Base-by-base conservation (phyloP, 2,329 filamentous ascomycete species). In the Arachnomyces sp. region DNA sequence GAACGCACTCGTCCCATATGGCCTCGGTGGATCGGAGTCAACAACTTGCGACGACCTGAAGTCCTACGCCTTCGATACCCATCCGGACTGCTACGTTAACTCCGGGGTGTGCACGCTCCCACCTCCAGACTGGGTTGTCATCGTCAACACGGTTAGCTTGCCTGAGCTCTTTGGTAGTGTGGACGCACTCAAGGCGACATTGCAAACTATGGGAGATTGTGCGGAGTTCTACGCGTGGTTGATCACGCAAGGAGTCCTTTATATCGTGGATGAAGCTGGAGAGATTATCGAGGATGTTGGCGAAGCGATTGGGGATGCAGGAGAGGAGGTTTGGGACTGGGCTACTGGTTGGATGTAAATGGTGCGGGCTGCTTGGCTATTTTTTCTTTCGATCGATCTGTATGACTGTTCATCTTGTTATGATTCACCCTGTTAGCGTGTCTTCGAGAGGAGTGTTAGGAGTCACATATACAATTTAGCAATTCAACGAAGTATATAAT, bases 71-170 rank as follows among this genome's bases (percentile, higher is more conserved):
- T 52, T 53, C 20, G 39, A 29, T 7, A 49, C 49, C 11, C 52
- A 54, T 44, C 43, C 51, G 2, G 29, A 25, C 6, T 54, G 52
- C 34, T 53, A 52, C 39, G 34, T 54, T n/a, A 34, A 50, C 7
- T 48, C 43, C 31, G 52, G 52, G 8, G 36, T 53, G 16, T 54
- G 51, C 33, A 46, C 35, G 7, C 42, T 53, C 17, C 46, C 46
- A 7, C 20, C 45, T 11, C 13, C 36, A 5, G 51, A 54, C 31
- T 54, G 51, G 52, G 34, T 29, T 28, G 32, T 12, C n/a, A 51
- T 53, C 38, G 28, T 54, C n/a, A 36, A 39, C 5, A 47, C 34
- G 2, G 34, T 44, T 9, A 38, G 42, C 6, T 15, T 31, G 4
- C 17, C 33, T 16, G 38, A 40, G 28, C 14, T 43, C 25, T 43